Conservation (phyloP, 306 rosid genomes). For the Cucurbita moschata region DNA sequence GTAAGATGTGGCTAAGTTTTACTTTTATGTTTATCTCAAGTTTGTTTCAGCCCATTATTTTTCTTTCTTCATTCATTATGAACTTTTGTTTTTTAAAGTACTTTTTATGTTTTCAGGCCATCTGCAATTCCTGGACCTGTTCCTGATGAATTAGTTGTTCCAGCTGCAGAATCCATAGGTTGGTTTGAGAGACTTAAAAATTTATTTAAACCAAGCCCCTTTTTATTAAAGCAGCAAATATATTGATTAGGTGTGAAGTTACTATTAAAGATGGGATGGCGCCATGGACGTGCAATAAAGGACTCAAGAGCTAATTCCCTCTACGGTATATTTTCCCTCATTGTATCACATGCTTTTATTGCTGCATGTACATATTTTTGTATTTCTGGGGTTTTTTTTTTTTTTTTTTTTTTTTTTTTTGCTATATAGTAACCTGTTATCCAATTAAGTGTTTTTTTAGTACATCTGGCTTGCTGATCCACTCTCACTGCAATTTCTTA, state of each 20-base stretch:
- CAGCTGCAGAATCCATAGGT: conserved; percentile 87
- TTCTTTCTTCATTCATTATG: background rate
- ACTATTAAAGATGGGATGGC: conserved; percentile 98
- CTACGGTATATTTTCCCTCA: conserved; percentile 33
- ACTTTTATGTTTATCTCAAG: background rate
- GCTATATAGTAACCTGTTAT: background rate
- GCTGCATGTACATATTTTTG: background rate
- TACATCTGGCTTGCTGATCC: background rate
- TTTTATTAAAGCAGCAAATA: conserved; percentile 10
- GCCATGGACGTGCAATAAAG: conserved; percentile 83
- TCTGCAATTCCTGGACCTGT: conserved; percentile 91
- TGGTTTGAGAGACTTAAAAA: conserved; percentile 16
- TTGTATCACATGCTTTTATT: background rate
- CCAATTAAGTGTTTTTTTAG: background rate
- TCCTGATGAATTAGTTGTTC: conserved; percentile 84
- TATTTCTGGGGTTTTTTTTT: background rate
- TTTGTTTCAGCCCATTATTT: background rate
- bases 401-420: too few relatives aligned
- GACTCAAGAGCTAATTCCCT: conserved; percentile 54
- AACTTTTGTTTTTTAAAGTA: conserved; percentile 6
- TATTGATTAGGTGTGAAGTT: conserved; percentile 56
- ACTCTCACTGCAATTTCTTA: too few relatives aligned
- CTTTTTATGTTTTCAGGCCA: conserved; percentile 39
- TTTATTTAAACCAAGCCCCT: background rate
- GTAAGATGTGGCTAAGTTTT: background rate